Percentiles rank a stretch among this genome's conserved stretches.
phyloP scores from a whole-genome alignment of 176 grass and related monocot species.

The Avena atlantica region DNA sequence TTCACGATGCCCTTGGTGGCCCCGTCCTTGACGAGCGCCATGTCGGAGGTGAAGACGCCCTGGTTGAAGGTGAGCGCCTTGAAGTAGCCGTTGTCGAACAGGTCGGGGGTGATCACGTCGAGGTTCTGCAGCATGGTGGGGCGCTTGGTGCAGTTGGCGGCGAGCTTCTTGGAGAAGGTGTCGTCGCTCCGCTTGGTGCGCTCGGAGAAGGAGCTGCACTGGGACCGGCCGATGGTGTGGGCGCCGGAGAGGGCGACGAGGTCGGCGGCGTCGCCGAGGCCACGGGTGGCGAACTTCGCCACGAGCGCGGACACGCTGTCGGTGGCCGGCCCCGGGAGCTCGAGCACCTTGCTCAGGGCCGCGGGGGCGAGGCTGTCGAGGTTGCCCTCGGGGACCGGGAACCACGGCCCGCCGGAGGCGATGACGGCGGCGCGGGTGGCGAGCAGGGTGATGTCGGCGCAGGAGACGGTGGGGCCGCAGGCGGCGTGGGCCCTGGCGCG shows the following conservation, averaged over 20 bases:
- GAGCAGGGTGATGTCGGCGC: not conserved
- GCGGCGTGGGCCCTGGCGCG: conserved; percentile 28
- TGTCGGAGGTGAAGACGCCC: conserved; percentile 20
- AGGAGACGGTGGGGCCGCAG: not conserved
- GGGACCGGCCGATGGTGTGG: conserved; percentile 69
- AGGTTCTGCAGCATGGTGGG: not conserved
- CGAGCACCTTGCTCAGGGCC: not conserved
- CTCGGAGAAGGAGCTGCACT: conserved; percentile 48
- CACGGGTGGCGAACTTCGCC: not conserved
- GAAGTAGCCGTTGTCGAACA: conserved; percentile 56
- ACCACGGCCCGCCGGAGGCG: not conserved
- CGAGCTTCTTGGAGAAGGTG: conserved; percentile 35
- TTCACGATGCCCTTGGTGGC: not conserved
- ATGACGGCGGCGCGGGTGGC: conserved; percentile 20
- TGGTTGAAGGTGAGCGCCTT: not conserved
- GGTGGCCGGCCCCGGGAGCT: conserved; percentile 22
- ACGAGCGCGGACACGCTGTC: not conserved
- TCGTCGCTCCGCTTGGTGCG: conserved; percentile 42
- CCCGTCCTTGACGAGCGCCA: conserved; percentile 22
- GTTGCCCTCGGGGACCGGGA: not conserved
- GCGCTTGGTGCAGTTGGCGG: conserved; percentile 8
- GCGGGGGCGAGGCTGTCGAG: conserved; percentile 36
- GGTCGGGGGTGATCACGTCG: conserved; percentile 27
- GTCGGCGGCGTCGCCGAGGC: conserved; percentile 28
- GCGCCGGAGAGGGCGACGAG: conserved; percentile 72